These are phyloP conservation scores for Cadophora malorum DNA, from an alignment of 2,329 filamentous ascomycete species.

Conservation along the genomic window DNA sequence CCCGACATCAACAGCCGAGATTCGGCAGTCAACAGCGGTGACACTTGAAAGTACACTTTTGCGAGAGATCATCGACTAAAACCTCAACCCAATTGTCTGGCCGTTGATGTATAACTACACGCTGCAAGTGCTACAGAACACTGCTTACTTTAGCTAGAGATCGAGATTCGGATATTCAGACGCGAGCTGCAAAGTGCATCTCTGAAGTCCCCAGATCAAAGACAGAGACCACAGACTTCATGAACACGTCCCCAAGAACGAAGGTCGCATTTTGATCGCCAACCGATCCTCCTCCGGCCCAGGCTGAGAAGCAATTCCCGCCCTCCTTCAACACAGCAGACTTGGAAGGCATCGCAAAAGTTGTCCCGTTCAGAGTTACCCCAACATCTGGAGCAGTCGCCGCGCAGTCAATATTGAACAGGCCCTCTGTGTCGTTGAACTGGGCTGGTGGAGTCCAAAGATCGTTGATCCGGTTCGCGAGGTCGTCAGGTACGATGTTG, in stretches of 20 bases:
- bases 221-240: constrained; percentile 56
- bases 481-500: too few species aligned
- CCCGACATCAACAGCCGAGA: background rate
- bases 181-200: constrained; percentile 49
- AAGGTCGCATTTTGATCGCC: constrained; percentile 57
- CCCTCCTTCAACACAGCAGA: too few species aligned
- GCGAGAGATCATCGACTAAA: background rate
- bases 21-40: constrained; percentile 5
- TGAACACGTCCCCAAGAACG: constrained; percentile 54
- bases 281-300: constrained; percentile 39
- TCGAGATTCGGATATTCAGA: background rate
- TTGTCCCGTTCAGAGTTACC: too few species aligned
- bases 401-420: too few species aligned
- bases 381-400: too few species aligned
- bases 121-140: background rate
- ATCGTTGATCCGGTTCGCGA: too few species aligned
- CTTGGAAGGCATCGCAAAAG: too few species aligned
- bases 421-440: too few species aligned
- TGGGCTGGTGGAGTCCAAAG: too few species aligned
- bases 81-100: background rate
- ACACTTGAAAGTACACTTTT: background rate
- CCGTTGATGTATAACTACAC: background rate
- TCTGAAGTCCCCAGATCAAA: constrained; percentile 56
- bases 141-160: background rate
- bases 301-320: background rate